A percentile compares a stretch with the other conserved stretches of the same genome.
phyloP scores from a whole-genome alignment of 2,329 filamentous ascomycete genomes.

The Curvularia lunata region DNA sequence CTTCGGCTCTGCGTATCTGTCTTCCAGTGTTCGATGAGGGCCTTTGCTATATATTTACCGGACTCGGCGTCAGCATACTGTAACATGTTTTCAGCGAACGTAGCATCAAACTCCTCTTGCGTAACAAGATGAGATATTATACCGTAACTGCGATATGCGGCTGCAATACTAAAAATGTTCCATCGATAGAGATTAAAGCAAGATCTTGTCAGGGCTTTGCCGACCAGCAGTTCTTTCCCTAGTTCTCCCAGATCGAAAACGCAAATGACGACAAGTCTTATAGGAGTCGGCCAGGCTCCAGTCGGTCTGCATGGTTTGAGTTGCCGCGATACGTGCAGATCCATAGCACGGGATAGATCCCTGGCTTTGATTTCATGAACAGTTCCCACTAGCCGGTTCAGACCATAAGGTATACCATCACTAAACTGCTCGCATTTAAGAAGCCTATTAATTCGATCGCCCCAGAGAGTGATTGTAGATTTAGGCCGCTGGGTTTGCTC shows the following conservation, averaged over 20 bases:
- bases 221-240: background rate
- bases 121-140: background rate
- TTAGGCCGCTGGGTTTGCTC: background rate
- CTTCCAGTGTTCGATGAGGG: background rate
- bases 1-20: background rate
- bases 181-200: background rate
- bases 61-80: accelerated
- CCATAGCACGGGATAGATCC: background rate
- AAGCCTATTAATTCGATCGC: background rate
- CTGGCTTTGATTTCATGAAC: background rate
- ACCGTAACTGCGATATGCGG: background rate
- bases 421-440: background rate
- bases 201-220: background rate
- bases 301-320: background rate
- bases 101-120: background rate
- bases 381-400: too few species aligned
- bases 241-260: background rate
- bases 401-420: too few species aligned
- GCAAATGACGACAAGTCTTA: background rate
- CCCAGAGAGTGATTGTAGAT: background rate
- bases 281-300: background rate
- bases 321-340: background rate
- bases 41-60: background rate
- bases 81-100: background rate
- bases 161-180: background rate